Evolutionary conservation across 768 basidiomycete genomes (phyloP), one percentile per base, ranked within the genome.

Genomic region (Pleurotus citrinopileatus): DNA sequence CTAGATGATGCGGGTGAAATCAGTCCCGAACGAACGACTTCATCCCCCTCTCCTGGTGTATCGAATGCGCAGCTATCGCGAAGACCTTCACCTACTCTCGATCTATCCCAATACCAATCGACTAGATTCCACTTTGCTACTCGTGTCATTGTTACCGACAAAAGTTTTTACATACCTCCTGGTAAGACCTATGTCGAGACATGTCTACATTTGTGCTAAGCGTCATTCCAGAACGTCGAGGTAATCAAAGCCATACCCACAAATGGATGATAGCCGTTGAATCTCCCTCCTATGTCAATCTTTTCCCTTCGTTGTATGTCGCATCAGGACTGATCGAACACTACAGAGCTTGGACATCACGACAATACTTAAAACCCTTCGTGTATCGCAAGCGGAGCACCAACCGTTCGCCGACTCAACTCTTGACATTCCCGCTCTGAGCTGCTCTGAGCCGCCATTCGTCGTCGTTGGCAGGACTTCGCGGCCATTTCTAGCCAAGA

Each of bases 261-360:
- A 77, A 75, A 62, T 82, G 81, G 81, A 81, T 80, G 79, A 68
- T 82, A 34, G 76, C 74, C 0, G 69, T 79, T 10, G 77, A 80
- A 54, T 70, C 79, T 4, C 77, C 81, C 22, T 77, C 79, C 37
- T 82, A 81, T 57, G 80, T 78, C 45, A 27, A 72, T 15, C 59
- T 60, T 12, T 28, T 32, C 13, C 23, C 7, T 46, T 29, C n/a
- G 0, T 23, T 22, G 28, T 46, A 51, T 42, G n/a, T 27, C n/a
- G n/a, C n/a, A n/a, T n/a, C n/a, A n/a, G n/a, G n/a, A n/a, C 34
- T 19, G 23, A 22, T n/a, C 50, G 23, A 28, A 52, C 25, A 26
- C 13, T 55, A 77, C 73, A 65, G 64, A 63, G 61, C 26, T 65
- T 73, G 29, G 72, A 79, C 48, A 73, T 80, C 26, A 79, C 79